Conservation (phyloP, 495 filamentous ascomycete species). For the Neurospora sp. region DNA sequence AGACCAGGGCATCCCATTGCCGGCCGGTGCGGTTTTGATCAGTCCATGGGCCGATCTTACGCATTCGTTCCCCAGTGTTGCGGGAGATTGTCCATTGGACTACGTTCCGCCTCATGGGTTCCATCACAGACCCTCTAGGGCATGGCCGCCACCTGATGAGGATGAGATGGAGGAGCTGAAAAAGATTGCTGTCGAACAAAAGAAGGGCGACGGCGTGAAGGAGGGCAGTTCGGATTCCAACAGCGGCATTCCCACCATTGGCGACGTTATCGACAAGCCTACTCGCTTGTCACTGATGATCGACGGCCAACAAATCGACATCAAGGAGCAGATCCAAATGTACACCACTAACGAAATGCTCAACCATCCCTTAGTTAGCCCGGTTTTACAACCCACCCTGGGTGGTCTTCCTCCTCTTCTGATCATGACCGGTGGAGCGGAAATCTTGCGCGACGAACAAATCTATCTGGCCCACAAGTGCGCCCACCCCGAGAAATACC, state of each 20-base stretch:
- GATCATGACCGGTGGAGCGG: conserved; percentile 77
- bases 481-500: conserved; percentile 65
- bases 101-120: conserved; percentile 86
- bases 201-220: conserved; percentile 5
- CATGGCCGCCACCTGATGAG: conserved; percentile 85
- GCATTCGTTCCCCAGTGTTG: conserved; percentile 86
- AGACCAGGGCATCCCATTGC: conserved; percentile 69
- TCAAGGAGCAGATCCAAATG: conserved; percentile 85
- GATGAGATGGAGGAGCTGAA: conserved; percentile 49
- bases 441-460: conserved; percentile 85
- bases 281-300: conserved; percentile 50
- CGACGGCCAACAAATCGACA: conserved; percentile 55
- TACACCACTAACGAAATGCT: conserved; percentile 85
- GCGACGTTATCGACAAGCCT: conserved; percentile 28
- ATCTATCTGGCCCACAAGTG: conserved; percentile 93
- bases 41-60: conserved; percentile 92
- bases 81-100: conserved; percentile 59
- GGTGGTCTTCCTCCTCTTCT: conserved; percentile 82
- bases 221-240: conserved; percentile 1
- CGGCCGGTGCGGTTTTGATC: conserved; percentile 82
- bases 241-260: conserved; percentile 9
- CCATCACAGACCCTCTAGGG: conserved; percentile 65
- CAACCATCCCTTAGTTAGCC: conserved; percentile 81
- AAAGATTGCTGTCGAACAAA: conserved; percentile 20
- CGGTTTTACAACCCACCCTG: conserved; percentile 71